Conservation (phyloP, 2,329 filamentous ascomycete species). For the Claviceps sorghi region DNA sequence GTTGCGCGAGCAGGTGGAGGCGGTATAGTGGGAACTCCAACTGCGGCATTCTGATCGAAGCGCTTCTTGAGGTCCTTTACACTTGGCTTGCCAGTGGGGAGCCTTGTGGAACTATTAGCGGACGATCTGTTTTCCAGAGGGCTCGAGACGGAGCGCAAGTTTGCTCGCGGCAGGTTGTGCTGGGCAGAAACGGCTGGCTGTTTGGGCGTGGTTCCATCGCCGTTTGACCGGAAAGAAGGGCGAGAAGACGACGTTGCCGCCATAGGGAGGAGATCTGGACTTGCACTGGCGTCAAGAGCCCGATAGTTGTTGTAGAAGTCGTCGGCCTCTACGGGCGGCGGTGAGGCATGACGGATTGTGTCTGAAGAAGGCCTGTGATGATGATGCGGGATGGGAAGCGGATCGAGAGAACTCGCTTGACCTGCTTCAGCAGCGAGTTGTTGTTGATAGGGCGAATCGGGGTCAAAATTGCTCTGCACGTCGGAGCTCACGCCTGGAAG, state of each 20-base stretch:
- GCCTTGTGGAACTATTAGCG: slow-evolving; percentile 14
- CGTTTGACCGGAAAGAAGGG: slow-evolving; percentile 33
- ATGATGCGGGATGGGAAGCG: not conserved
- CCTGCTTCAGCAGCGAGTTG: slow-evolving; percentile 1
- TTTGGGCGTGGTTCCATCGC: slow-evolving; percentile 34
- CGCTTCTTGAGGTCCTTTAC: slow-evolving; percentile 69
- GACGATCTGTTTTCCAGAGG: slow-evolving; percentile 32
- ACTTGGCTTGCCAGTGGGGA: slow-evolving; percentile 39
- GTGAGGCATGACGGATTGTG: slow-evolving; percentile 23
- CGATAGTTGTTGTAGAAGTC: slow-evolving; percentile 40
- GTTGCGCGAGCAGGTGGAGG: not conserved
- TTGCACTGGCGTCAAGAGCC: slow-evolving; percentile 21
- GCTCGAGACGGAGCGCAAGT: slow-evolving; percentile 40
- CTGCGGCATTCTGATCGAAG: slow-evolving; percentile 48
- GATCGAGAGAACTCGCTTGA: not conserved
- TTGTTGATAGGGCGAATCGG: slow-evolving; percentile 7
- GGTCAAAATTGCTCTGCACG: slow-evolving; percentile 3
- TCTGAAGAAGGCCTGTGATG: slow-evolving; percentile 10
- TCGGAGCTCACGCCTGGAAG: not conserved
- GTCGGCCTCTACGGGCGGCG: slow-evolving; percentile 34
- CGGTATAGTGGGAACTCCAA: not conserved
- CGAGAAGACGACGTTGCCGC: slow-evolving; percentile 23
- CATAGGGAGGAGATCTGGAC: slow-evolving; percentile 22
- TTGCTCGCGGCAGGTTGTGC: slow-evolving; percentile 27
- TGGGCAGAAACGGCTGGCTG: slow-evolving; percentile 26